These are phyloP conservation scores for Trichosporon sp. DNA, from an alignment of 1,284 basidiomycete species.

Conservation along the genomic window DNA sequence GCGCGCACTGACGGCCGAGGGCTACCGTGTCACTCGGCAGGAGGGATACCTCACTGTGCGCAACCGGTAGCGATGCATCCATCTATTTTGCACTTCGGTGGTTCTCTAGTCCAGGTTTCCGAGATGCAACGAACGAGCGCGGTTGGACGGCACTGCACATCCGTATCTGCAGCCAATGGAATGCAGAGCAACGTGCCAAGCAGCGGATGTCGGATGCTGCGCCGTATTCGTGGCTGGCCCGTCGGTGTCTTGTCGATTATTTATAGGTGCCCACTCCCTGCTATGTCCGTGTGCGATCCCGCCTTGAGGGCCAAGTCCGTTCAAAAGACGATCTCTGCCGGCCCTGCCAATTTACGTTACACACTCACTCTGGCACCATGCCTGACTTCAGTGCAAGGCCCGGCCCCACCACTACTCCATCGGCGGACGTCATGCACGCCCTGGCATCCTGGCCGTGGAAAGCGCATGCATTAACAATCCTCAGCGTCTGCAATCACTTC, in stretches of 20 bases:
- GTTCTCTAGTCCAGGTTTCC: too few species aligned
- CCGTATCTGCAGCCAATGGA: not conserved
- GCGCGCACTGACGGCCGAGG: slow-evolving; percentile 41
- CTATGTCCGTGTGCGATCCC: not conserved
- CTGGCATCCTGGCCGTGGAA: not conserved
- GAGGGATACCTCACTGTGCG: slow-evolving; percentile 50
- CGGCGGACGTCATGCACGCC: not conserved
- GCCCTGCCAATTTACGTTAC: not conserved
- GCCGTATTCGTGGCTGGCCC: not conserved
- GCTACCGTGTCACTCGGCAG: slow-evolving; percentile 47
- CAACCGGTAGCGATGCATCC: slow-evolving; percentile 27
- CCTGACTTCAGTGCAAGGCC: too few species aligned
- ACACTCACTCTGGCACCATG: not conserved
- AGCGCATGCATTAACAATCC: not conserved
- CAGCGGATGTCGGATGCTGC: not conserved
- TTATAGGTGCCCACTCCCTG: slow-evolving; percentile 2
- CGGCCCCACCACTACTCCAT: not conserved
- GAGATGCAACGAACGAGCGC: not conserved
- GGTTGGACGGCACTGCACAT: not conserved
- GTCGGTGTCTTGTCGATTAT: not conserved
- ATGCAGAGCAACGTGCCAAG: not conserved
- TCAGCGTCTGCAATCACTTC: not conserved
- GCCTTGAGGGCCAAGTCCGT: not conserved
- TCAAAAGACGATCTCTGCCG: not conserved
- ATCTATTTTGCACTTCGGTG: not conserved